A percentile compares a stretch with the other conserved stretches of the same genome.
phyloP scores from a whole-genome alignment of 495 filamentous ascomycete genomes.

The Baudoinia panamericana region DNA sequence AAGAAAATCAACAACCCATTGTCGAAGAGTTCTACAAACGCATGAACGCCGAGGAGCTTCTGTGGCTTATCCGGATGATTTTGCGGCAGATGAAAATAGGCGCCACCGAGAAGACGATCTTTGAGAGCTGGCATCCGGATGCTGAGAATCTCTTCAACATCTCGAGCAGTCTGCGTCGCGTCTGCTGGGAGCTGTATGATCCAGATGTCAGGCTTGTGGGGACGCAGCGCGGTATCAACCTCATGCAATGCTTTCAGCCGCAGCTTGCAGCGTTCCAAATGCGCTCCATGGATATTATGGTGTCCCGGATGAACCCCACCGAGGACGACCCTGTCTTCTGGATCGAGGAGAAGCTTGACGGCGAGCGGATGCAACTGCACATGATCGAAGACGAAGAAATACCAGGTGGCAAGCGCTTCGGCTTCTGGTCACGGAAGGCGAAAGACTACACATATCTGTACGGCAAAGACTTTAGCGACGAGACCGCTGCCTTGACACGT shows the following conservation, averaged over 20 bases:
- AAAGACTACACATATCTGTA: constrained; percentile 97
- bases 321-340: constrained; percentile 69
- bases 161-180: constrained; percentile 74
- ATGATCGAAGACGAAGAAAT: constrained; percentile 59
- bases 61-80: constrained; percentile 91
- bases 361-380: constrained; percentile 93
- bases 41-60: constrained; percentile 88
- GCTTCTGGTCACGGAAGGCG: constrained; percentile 90
- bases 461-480: constrained; percentile 61
- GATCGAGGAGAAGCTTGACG: constrained; percentile 97
- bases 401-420: constrained; percentile 60
- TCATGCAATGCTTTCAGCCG: constrained; percentile 97
- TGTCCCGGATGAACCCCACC: constrained; percentile 53
- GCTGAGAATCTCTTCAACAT: constrained; percentile 83
- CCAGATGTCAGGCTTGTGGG: constrained; percentile 59
- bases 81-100: constrained; percentile 97
- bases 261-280: constrained; percentile 94
- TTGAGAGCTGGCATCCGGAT: constrained; percentile 88
- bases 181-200: constrained; percentile 91
- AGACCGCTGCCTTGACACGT: constrained; percentile 63
- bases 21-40: constrained; percentile 69
- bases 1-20: constrained; percentile 69
- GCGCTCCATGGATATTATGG: constrained; percentile 71
- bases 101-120: constrained; percentile 82
- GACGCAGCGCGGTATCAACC: constrained; percentile 56